Base-by-base conservation (phyloP, 352 stramenopile species). In the Phytophthora litchii region DNA sequence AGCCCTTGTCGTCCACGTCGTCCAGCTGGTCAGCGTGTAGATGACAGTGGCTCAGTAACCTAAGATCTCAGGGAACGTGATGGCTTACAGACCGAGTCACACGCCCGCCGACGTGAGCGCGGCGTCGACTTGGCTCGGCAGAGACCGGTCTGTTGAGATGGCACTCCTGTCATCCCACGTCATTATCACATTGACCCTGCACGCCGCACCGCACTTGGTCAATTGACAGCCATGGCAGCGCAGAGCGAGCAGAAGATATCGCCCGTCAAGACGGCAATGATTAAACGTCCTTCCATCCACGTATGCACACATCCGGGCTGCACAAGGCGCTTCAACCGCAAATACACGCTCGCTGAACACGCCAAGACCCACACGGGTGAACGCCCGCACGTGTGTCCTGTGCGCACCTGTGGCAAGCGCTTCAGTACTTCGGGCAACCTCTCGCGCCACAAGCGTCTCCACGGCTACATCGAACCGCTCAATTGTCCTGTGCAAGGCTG, bases 321-420 rank as follows among this genome's bases (percentile, higher is more conserved):
- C 52, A 64, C 49, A 10, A 60, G 70, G 8, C 68, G 72, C 21
- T 84, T 86, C 60, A 78, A 82, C 59, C 74, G 76, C 68, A 81
- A 78, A 29, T 83, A 81, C 51, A 87, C 77, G 20, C 74, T 88
- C 60, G 80, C 61, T 7, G 77, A 88, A 50, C 80, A 89, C 63
- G 74, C 80, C 47, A 88, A 87, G 64, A 89, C 78, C 21, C 79
- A 89, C 71, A 87, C 79, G 29, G 79, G 79, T 23, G 71, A 80
- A 21, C 67, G 63, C 7, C 72, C 72, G 8, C 64, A 80, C 35
- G 40, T 64, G 21, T 80, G 68, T 38, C 57, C 56, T 4, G 64
- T 61, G 4, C 57, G 41, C 23, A 53, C 36, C 7, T 80, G 72
- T 41, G 69, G 61, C 21, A 80, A 80, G 58, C 70, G 72, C 45